Evolutionary conservation across 2,329 filamentous ascomycete genomes (phyloP).

Genomic region (Verruconis gallopava): DNA sequence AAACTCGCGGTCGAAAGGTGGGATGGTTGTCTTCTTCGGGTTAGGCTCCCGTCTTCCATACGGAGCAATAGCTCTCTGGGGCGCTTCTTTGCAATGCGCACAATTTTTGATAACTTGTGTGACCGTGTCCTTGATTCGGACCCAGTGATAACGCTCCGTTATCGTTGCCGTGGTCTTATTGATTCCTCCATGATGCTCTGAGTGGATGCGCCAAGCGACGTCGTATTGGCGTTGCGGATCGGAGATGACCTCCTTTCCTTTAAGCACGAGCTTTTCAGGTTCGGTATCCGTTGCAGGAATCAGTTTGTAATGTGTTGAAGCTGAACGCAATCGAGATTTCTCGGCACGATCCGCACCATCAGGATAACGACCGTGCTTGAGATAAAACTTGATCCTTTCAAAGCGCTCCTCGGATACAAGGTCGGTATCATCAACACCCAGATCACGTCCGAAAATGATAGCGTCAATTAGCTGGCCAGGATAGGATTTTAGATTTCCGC

Average conservation of each 20-base stretch:
- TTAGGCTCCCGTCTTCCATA: constrained; percentile 2
- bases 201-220: constrained; percentile 68
- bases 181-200: constrained; percentile 72
- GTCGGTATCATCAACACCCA: constrained; percentile 56
- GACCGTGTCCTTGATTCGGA: constrained; percentile 93
- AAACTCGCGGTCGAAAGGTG: constrained; percentile 3
- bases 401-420: constrained; percentile 90
- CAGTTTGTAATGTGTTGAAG: constrained; percentile 90
- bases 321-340: constrained; percentile 80
- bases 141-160: constrained; percentile 92
- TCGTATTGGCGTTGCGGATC: constrained; percentile 84
- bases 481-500: constrained; percentile 36
- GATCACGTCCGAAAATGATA: constrained; percentile 48
- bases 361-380: constrained; percentile 89
- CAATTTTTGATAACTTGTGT: constrained; percentile 90
- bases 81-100: constrained; percentile 64
- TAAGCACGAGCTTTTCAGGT: constrained; percentile 80
- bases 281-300: constrained; percentile 28
- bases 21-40: background rate
- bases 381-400: constrained; percentile 96
- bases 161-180: constrained; percentile 96
- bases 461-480: constrained; percentile 35
- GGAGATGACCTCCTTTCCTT: constrained; percentile 92
- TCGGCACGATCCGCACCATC: constrained; percentile 86
- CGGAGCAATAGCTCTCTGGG: background rate